A percentile compares a stretch with the other conserved stretches of the same genome.
These are phyloP conservation scores for Sabuloglossum arenarium DNA, from an alignment of 495 filamentous ascomycete genomes.

Conservation along the genomic window DNA sequence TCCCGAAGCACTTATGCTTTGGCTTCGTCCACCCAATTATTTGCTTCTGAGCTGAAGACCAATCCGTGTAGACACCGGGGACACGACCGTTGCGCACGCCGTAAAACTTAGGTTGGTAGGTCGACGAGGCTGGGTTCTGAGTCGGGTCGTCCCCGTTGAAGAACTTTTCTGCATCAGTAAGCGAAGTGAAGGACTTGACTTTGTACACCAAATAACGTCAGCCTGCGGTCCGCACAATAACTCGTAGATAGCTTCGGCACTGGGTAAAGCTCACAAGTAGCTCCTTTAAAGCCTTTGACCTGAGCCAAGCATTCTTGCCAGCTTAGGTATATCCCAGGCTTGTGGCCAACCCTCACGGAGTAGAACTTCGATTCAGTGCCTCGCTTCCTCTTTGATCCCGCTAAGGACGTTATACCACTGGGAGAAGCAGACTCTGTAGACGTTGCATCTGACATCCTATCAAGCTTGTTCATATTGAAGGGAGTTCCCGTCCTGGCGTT, in stretches of 20 bases:
- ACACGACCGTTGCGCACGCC: constrained; percentile 60
- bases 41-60: constrained; percentile 55
- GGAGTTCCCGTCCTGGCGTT: neutral
- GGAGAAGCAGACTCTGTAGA: constrained; percentile 4
- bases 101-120: constrained; percentile 42
- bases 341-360: constrained; percentile 56
- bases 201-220: constrained; percentile 3
- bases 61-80: constrained; percentile 83
- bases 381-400: constrained; percentile 46
- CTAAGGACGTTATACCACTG: constrained; percentile 18
- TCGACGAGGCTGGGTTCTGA: constrained; percentile 15
- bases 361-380: constrained; percentile 51
- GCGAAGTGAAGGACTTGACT: constrained; percentile 72
- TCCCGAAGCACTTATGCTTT: constrained; percentile 64
- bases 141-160: constrained; percentile 37
- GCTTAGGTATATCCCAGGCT: constrained; percentile 68
- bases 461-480: neutral
- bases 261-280: constrained; percentile 39
- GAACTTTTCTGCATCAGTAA: constrained; percentile 60
- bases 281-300: constrained; percentile 67
- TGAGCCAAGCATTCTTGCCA: constrained; percentile 70
- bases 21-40: constrained; percentile 58
- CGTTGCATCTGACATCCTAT: neutral
- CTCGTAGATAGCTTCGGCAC: neutral
- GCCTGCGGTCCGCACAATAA: constrained; percentile 2